Evolutionary conservation across 306 rosid species (phyloP).

Genomic region (Canavalia ensiformis): DNA sequence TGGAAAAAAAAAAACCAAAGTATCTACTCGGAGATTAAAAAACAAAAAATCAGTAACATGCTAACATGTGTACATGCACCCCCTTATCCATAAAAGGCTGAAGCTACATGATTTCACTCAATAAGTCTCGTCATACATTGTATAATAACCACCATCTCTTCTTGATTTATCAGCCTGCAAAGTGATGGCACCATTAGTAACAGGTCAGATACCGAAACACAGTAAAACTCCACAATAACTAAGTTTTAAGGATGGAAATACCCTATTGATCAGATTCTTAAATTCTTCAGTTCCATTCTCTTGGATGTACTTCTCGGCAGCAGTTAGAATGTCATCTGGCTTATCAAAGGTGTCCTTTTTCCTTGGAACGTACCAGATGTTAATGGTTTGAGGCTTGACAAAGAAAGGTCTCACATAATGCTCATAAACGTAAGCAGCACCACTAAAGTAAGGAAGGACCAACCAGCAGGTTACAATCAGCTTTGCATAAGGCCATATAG

Average conservation of each 20-base stretch:
- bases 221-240: constrained; percentile 8
- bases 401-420: constrained; percentile 87
- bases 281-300: constrained; percentile 78
- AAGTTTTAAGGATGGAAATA: constrained; percentile 48
- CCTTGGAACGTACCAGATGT: constrained; percentile 91
- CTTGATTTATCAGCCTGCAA: constrained; percentile 83
- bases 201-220: constrained; percentile 16
- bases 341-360: constrained; percentile 69
- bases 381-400: constrained; percentile 73
- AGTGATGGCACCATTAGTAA: constrained; percentile 34
- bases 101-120: constrained; percentile 40
- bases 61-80: constrained; percentile 46
- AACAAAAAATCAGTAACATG: constrained; percentile 26
- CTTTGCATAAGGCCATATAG: constrained; percentile 95
- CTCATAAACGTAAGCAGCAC: constrained; percentile 94
- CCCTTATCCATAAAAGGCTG: constrained; percentile 29
- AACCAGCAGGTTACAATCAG: constrained; percentile 85
- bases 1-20: background rate
- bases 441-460: constrained; percentile 92
- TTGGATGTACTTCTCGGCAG: constrained; percentile 89
- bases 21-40: constrained; percentile 12
- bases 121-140: constrained; percentile 51
- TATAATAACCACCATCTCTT: constrained; percentile 46
- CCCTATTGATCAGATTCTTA: constrained; percentile 81
- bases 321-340: constrained; percentile 81